A percentile compares a stretch with the other conserved stretches of the same genome.
phyloP scores from a whole-genome alignment of 257 asterid species.

The Ajuga chamaepitys region DNA sequence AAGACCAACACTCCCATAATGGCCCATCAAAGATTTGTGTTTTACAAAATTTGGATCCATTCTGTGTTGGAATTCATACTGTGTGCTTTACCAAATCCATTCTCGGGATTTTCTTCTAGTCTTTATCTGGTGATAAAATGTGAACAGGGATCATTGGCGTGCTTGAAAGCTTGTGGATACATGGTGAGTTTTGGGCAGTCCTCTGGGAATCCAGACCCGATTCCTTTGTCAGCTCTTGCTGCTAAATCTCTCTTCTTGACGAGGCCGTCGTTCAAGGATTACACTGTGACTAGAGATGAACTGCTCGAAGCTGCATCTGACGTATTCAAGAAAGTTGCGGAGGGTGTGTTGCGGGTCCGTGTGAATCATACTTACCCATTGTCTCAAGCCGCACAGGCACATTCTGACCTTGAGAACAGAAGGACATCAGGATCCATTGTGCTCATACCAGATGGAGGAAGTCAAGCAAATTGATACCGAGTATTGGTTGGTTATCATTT shows the following conservation, averaged over 20 bases:
- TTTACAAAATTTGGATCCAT: too few relatives aligned
- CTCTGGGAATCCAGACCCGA: slow-evolving; percentile 65
- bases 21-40: too few relatives aligned
- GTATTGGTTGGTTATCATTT: background rate
- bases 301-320: slow-evolving; percentile 63
- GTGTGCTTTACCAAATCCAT: too few relatives aligned
- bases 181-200: slow-evolving; percentile 88
- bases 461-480: background rate
- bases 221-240: slow-evolving; percentile 54
- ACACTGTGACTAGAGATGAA: slow-evolving; percentile 48
- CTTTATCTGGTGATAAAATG: slow-evolving; percentile 3
- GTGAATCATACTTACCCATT: slow-evolving; percentile 67
- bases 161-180: slow-evolving; percentile 68
- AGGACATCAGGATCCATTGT: slow-evolving; percentile 75
- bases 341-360: slow-evolving; percentile 51
- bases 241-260: slow-evolving; percentile 73
- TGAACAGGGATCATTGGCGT: slow-evolving; percentile 71
- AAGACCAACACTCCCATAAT: too few relatives aligned
- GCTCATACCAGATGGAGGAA: slow-evolving; percentile 47
- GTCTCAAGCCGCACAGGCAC: slow-evolving; percentile 77
- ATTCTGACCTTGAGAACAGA: slow-evolving; percentile 62
- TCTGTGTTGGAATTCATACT: too few relatives aligned
- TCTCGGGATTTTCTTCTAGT: too few relatives aligned
- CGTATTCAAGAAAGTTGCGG: slow-evolving; percentile 46
- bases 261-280: slow-evolving; percentile 62